phyloP scores from a whole-genome alignment of 805 yeast species.

The Zygosaccharomyces siamensis region DNA sequence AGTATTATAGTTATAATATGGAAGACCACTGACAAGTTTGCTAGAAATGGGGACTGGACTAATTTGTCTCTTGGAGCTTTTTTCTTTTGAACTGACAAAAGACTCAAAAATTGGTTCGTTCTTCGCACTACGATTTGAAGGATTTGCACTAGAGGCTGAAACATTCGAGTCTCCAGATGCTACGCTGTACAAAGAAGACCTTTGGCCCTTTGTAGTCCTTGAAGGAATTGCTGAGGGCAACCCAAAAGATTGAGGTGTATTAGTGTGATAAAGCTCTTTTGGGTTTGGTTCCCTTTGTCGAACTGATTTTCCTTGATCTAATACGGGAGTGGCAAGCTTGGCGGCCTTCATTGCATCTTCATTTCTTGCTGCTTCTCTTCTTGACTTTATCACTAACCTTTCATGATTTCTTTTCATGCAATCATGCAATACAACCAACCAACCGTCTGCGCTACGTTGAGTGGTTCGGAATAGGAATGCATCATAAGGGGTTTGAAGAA shows the following conservation, averaged over 20 bases:
- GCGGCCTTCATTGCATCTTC: slow-evolving; percentile 22
- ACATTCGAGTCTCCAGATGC: slow-evolving; percentile 7
- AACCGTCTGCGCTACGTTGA: slow-evolving; percentile 44
- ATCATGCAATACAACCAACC: slow-evolving; percentile 54
- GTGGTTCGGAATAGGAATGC: slow-evolving; percentile 56
- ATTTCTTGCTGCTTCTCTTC: slow-evolving; percentile 11
- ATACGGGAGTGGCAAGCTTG: slow-evolving; percentile 15
- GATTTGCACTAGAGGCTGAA: not conserved
- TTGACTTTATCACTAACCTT: slow-evolving; percentile 33
- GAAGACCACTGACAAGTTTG: slow-evolving; percentile 34
- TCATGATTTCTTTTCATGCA: slow-evolving; percentile 48
- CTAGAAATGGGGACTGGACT: slow-evolving; percentile 31
- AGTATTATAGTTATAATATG: slow-evolving; percentile 11
- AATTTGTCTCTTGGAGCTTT: slow-evolving; percentile 10
- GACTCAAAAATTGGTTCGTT: slow-evolving; percentile 35
- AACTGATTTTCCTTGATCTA: slow-evolving; percentile 2
- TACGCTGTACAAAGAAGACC: not conserved
- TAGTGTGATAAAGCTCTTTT: slow-evolving; percentile 4
- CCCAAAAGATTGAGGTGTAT: not conserved
- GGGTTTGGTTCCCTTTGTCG: slow-evolving; percentile 1
- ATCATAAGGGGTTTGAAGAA: slow-evolving; percentile 49
- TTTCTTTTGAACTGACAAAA: slow-evolving; percentile 27
- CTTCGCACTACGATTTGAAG: slow-evolving; percentile 9
- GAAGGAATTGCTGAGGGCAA: slow-evolving; percentile 6
- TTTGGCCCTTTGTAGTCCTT: slow-evolving; percentile 6